A percentile compares a stretch with the other conserved stretches of the same genome.
These are phyloP conservation scores for Solanum gandarillasii DNA, from an alignment of 257 asterid species.

Conservation along the genomic window DNA sequence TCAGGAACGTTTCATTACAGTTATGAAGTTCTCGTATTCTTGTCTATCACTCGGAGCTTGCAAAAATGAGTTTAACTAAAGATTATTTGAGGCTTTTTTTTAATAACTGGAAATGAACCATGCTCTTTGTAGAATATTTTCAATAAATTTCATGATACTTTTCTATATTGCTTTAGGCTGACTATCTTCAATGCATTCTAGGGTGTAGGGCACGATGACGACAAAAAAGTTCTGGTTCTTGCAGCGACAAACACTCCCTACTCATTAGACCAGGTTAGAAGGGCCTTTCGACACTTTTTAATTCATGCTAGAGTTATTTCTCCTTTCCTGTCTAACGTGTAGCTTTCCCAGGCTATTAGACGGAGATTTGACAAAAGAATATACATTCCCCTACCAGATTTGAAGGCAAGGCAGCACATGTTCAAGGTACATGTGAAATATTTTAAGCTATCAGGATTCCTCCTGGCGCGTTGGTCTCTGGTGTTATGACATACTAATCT, in stretches of 20 bases:
- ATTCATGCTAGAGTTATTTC: not conserved
- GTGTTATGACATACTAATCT: not conserved
- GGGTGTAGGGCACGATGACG: slow-evolving; percentile 16
- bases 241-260: slow-evolving; percentile 19
- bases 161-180: not conserved
- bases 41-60: not conserved
- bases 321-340: not conserved
- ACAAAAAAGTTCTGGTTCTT: slow-evolving; percentile 15
- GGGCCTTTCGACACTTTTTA: not conserved
- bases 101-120: not conserved
- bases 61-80: not conserved
- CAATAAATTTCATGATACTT: not conserved
- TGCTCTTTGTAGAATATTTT: not conserved
- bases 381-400: slow-evolving; percentile 19
- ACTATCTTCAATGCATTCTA: not conserved
- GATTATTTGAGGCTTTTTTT: not conserved
- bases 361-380: slow-evolving; percentile 23
- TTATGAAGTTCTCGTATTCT: not conserved
- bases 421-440: slow-evolving; percentile 8
- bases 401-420: slow-evolving; percentile 23
- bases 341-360: slow-evolving; percentile 11
- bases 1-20: not conserved
- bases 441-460: not conserved
- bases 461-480: not conserved
- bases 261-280: slow-evolving; percentile 9